Evolutionary conservation across 208 protist genomes (phyloP), one percentile per base, ranked within the genome.

Genomic region (Acanthamoeba healyi): DNA sequence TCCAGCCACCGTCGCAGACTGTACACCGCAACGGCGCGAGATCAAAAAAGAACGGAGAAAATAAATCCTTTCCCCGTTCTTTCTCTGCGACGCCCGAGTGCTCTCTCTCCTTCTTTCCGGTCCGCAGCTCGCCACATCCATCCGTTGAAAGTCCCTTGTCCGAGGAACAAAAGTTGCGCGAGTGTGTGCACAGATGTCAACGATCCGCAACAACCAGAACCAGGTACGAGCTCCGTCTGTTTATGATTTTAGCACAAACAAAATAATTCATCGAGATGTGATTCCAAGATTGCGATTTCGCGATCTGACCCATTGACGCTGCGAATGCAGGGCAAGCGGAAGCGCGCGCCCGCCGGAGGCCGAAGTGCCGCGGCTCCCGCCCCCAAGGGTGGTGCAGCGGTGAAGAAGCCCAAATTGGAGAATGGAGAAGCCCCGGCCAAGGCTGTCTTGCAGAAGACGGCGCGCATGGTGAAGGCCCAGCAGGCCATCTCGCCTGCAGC

Each of bases 391-490:
- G 51, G 5, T 58, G 5, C 51, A n/a, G n/a, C n/a, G n/a, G 49
- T 54, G 49, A 77, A 77, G 67, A 77, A 77, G 67, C 34, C 36
- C 36, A 77, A 77, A 5, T 26, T 77, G 67, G 36, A 77, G 67
- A 38, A 77, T 46, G 38, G 67, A 26, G 29, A 2, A 6, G 36
- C 67, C 36, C 6, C 36, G 7, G 14, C 7, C 32, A 29, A 22
- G 7, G 26, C 63, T 36, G 32, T 10, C 9, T 40, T 72, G 63
- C 63, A 72, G 29, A 72, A 72, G 63, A 32, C 63, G 5, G 32
- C 26, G 2, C 7, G 22, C 14, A 72, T 77, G 67, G 36, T 77
- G 19, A 77, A 77, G 17, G 17, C 9, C 2, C 58, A 36, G 58
- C 58, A 24, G 67, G 67, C 67, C 51, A 58, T n/a, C 17, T 58